Conservation (phyloP, 2,329 filamentous ascomycete species). For the Penicillium corylophilum region DNA sequence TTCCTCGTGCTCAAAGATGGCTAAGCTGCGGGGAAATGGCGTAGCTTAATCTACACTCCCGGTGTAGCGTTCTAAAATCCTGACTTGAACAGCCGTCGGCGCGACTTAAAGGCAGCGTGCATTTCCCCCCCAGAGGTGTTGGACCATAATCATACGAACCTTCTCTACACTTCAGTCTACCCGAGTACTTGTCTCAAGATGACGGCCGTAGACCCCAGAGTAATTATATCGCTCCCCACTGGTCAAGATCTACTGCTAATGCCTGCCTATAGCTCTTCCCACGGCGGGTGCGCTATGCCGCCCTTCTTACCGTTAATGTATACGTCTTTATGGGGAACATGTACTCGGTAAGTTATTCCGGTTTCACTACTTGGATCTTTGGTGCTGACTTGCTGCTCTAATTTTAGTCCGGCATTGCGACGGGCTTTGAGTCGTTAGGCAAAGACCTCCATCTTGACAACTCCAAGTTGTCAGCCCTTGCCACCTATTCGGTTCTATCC, state of each 20-base stretch:
- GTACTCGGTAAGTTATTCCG: constrained; percentile 21
- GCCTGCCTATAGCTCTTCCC: constrained; percentile 19
- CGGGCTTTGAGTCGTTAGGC: constrained; percentile 24
- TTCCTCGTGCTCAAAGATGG: neutral
- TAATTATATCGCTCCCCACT: constrained; percentile 3
- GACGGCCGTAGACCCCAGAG: constrained; percentile 21
- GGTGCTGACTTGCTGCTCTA: constrained; percentile 1
- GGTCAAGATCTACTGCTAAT: constrained; percentile 4
- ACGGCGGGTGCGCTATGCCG: constrained; percentile 24
- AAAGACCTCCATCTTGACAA: constrained; percentile 20
- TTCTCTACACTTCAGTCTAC: neutral
- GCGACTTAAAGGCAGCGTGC: constrained; percentile 14
- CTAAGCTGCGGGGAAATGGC: constrained; percentile 3
- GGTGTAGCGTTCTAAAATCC: constrained; percentile 3
- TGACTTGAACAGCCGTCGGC: neutral
- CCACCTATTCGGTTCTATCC: constrained; percentile 26
- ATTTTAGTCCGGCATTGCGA: constrained; percentile 24
- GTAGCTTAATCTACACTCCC: neutral
- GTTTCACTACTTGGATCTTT: neutral
- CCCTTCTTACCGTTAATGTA: constrained; percentile 28
- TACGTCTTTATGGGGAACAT: constrained; percentile 32
- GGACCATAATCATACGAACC: constrained; percentile 8
- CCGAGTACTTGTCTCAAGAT: constrained; percentile 1
- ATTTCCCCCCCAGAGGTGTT: neutral
- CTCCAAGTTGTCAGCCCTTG: constrained; percentile 16